These are phyloP conservation scores for Naganishia antarctica DNA, from an alignment of 768 basidiomycete genomes.

Conservation along the genomic window DNA sequence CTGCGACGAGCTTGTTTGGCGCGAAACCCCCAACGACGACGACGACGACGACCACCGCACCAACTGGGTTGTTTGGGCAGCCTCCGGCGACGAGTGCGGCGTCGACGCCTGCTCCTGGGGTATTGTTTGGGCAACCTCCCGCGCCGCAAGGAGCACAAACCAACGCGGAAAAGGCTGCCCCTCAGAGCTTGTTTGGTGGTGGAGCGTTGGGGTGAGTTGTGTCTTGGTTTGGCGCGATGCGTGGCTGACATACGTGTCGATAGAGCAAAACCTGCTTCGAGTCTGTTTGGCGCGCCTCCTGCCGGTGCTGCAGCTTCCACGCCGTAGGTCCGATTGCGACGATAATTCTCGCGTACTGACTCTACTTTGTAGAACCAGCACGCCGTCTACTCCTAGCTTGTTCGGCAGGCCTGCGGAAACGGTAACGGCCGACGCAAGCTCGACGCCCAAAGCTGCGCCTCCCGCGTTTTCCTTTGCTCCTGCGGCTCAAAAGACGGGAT, in stretches of 20 bases:
- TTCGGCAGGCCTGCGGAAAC: conserved; percentile 10
- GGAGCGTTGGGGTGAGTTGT: background rate
- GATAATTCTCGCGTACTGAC: background rate
- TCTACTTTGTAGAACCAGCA: background rate
- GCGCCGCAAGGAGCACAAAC: background rate
- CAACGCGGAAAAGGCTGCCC: background rate
- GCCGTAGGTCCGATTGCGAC: background rate
- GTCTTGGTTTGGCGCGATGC: background rate
- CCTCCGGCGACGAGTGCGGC: background rate
- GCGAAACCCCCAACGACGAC: background rate
- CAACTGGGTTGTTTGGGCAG: background rate
- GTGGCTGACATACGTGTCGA: background rate
- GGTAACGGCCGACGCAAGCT: background rate
- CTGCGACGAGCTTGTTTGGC: conserved; percentile 8
- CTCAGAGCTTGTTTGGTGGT: conserved; percentile 1
- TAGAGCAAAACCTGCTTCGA: background rate
- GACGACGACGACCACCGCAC: background rate
- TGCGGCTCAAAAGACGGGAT: background rate
- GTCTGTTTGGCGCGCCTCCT: conserved; percentile 5
- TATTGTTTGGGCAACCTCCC: background rate
- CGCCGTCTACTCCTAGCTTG: conserved; percentile 2
- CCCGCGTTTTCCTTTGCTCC: background rate
- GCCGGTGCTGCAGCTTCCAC: background rate
- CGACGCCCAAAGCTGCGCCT: conserved; percentile 8
- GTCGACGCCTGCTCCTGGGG: background rate